Percentiles rank a stretch among this genome's conserved stretches.
These are phyloP conservation scores for Tardiomyces digboiensis DNA, from an alignment of 1,139 yeast species.

Conservation along the genomic window DNA sequence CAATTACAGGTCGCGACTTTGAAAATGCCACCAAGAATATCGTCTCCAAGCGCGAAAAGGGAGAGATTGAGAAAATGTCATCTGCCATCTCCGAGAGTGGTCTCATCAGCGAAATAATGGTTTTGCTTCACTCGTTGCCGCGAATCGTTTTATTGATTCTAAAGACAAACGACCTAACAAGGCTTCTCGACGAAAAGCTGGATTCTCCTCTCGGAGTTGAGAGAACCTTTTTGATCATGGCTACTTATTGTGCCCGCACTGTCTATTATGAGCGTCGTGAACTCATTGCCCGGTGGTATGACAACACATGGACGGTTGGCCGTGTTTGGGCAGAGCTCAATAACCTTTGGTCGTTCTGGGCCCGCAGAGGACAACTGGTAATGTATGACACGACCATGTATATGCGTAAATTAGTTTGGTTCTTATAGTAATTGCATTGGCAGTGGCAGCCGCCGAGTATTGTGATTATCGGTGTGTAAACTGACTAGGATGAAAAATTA, in stretches of 20 bases:
- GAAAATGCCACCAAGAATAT: slow-evolving; percentile 63
- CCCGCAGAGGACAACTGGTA: slow-evolving; percentile 2
- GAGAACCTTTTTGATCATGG: slow-evolving; percentile 81
- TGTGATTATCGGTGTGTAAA: too few relatives aligned
- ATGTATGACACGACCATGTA: slow-evolving; percentile 4
- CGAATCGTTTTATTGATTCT: slow-evolving; percentile 74
- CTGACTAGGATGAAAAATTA: too few relatives aligned
- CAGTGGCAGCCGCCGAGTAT: too few relatives aligned
- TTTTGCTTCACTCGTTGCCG: slow-evolving; percentile 71
- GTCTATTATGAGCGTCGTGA: slow-evolving; percentile 61
- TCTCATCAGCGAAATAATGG: slow-evolving; percentile 68
- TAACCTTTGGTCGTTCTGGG: slow-evolving; percentile 28
- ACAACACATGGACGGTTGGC: slow-evolving; percentile 30
- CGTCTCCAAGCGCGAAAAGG: slow-evolving; percentile 38
- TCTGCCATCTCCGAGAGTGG: slow-evolving; percentile 49
- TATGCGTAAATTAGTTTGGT: slow-evolving; percentile 5
- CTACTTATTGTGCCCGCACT: slow-evolving; percentile 76
- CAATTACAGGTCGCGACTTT: slow-evolving; percentile 84
- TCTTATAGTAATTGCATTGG: too few relatives aligned
- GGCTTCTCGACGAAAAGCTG: slow-evolving; percentile 78
- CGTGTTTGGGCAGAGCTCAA: slow-evolving; percentile 31
- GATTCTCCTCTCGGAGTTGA: slow-evolving; percentile 82
- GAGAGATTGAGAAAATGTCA: slow-evolving; percentile 59
- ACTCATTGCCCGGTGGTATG: slow-evolving; percentile 23
- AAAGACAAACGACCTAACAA: slow-evolving; percentile 89